Percentiles rank a stretch among this genome's conserved stretches.
These are phyloP conservation scores for Daucus carota DNA, from an alignment of 129 eudicot genomes.

Conservation along the genomic window DNA sequence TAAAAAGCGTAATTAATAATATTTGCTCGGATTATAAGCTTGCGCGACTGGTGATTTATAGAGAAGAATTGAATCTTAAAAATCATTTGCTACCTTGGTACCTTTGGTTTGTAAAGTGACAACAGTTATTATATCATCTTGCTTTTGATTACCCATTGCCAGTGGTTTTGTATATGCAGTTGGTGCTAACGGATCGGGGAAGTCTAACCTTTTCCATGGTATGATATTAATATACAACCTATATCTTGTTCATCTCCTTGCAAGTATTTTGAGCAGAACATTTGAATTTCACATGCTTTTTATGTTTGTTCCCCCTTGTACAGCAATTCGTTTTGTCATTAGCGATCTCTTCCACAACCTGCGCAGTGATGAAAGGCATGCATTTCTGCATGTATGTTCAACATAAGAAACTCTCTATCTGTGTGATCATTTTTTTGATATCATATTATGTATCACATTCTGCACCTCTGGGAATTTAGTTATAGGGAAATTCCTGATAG, in stretches of 20 bases:
- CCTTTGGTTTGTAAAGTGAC: background rate
- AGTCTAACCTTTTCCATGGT: slow-evolving; percentile 96
- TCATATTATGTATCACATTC: slow-evolving; percentile 8
- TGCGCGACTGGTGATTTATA: background rate
- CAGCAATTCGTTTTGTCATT: slow-evolving; percentile 94
- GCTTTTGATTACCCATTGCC: background rate
- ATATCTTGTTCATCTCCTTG: background rate
- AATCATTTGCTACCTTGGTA: no score
- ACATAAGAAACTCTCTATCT: background rate
- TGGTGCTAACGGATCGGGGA: slow-evolving; percentile 99
- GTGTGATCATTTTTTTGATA: background rate
- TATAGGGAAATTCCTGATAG: no score
- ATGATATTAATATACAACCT: slow-evolving; percentile 3
- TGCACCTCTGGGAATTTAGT: background rate
- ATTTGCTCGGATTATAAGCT: background rate
- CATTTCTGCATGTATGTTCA: slow-evolving; percentile 85
- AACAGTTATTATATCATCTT: background rate
- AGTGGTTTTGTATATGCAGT: slow-evolving; percentile 41
- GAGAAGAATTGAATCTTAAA: no score
- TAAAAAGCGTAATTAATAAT: background rate
- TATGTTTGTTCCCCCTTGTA: background rate
- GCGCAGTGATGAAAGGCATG: slow-evolving; percentile 87
- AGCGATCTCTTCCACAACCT: slow-evolving; percentile 91
- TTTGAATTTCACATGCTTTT: slow-evolving; percentile 5
- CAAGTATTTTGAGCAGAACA: background rate